Base-by-base conservation (phyloP, 2,329 filamentous ascomycete genomes). In the Paraphaeosphaeria sporulosa region DNA sequence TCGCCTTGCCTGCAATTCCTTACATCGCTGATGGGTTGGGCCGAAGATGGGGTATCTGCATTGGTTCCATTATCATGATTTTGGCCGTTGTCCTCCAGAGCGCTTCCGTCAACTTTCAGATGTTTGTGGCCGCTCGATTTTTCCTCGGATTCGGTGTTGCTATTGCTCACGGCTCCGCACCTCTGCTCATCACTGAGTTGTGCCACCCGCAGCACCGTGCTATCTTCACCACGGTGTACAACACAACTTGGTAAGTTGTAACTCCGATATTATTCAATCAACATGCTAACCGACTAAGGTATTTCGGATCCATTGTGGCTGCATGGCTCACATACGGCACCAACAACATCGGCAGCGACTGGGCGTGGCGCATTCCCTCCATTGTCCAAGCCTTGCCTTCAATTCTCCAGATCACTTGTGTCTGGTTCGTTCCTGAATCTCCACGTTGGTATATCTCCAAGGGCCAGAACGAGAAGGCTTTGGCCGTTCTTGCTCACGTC, bases 361-460 rank as follows among this genome's bases (percentile, higher is more conserved):
- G 83, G 84, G 78, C 80, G 3, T 75, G 72, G 85, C 77, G 83
- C 48, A 78, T 85, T n/a, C 86, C 85, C 0, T 84, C 82, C 1
- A 76, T 86, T 10, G 64, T 87, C 1, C 86, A 87, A 64, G 78
- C 80, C 36, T 59, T 81, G 2, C 80, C 80, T 4, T 67, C 68
- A 1, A 60, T 80, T 15, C 68, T 78, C 70, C 80, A 84, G 62
- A 77, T 86, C 19, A 57, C 73, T 10, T 74, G 65, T 56, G 64
- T 73, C 27, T 71, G 64, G 65, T 70, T 69, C 51, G 80, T 87
- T 5, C 87, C 87, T 0, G 88, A 90, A 63, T 86, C 83, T 0
- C 87, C 87, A 1, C 81, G 87, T 62, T 89, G 86, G 86, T 84
- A 90, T 23, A 80, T 89, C 64, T 82, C 83, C 70, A 87, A 87